Percentiles rank a stretch among this genome's conserved stretches.
phyloP scores from a whole-genome alignment of 2,329 filamentous ascomycete species.

The Epichloe brachyelytri region DNA sequence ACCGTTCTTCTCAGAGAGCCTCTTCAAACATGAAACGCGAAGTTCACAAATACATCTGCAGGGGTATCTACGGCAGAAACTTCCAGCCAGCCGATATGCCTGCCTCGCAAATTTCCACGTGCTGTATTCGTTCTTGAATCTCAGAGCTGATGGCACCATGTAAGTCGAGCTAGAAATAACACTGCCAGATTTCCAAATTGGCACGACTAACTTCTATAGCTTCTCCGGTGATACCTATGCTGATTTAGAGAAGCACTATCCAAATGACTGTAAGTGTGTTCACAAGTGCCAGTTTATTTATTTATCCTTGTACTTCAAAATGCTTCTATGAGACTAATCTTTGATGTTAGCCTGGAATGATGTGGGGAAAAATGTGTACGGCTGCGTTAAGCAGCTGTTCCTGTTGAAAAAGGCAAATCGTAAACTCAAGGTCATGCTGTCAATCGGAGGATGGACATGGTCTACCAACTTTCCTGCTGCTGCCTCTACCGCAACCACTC shows the following conservation, averaged over 20 bases:
- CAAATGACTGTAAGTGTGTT: conserved; percentile 41
- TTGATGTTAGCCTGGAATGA: conserved; percentile 41
- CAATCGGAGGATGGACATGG: conserved; percentile 79
- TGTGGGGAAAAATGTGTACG: conserved; percentile 59
- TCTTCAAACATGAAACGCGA: neutral
- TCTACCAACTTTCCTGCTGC: conserved; percentile 61
- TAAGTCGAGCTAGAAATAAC: conserved; percentile 23
- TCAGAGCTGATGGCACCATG: conserved; percentile 59
- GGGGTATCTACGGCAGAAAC: conserved; percentile 64
- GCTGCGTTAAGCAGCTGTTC: conserved; percentile 68
- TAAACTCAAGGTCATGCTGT: conserved; percentile 64
- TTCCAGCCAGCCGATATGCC: conserved; percentile 62
- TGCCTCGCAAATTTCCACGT: conserved; percentile 61
- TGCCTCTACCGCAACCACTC: conserved; percentile 47
- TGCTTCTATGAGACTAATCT: neutral
- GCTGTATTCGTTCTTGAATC: conserved; percentile 70
- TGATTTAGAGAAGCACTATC: conserved; percentile 61
- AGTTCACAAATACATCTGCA: conserved; percentile 10
- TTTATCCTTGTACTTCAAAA: neutral
- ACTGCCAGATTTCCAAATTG: neutral
- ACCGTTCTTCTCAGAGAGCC: neutral
- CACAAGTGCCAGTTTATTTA: too few relatives aligned
- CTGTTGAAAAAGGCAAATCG: conserved; percentile 66
- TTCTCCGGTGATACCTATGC: conserved; percentile 56
- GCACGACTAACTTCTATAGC: conserved; percentile 17